phyloP scores from a whole-genome alignment of 2,329 filamentous ascomycete species.

The Ophiostoma perfectum region DNA sequence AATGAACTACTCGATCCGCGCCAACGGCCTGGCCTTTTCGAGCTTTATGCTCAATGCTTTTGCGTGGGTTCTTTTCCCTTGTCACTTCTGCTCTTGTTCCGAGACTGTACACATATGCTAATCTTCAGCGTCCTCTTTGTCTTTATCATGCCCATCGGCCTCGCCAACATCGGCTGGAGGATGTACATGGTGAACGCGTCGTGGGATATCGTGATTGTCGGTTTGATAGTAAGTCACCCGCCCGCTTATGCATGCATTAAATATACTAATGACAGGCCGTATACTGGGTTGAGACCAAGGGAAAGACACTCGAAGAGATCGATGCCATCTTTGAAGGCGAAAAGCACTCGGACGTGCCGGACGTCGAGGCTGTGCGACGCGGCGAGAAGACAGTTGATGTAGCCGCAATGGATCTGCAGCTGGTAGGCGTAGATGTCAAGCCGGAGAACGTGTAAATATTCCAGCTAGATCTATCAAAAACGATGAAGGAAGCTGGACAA shows the following conservation, averaged over 20 bases:
- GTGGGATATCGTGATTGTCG: slow-evolving; percentile 38
- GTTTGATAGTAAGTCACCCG: slow-evolving; percentile 35
- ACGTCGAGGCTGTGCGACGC: slow-evolving; percentile 29
- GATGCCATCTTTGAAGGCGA: slow-evolving; percentile 35
- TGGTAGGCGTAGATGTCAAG: too few relatives aligned
- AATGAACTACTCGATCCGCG: slow-evolving; percentile 45
- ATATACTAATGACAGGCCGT: slow-evolving; percentile 28
- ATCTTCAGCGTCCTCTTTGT: slow-evolving; percentile 21
- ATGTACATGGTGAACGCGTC: slow-evolving; percentile 45
- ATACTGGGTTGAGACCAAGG: slow-evolving; percentile 38
- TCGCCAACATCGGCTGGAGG: slow-evolving; percentile 41
- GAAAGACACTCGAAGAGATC: slow-evolving; percentile 37
- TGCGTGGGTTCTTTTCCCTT: slow-evolving; percentile 5
- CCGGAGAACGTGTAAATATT: not conserved
- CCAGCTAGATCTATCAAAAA: not conserved
- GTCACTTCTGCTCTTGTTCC: slow-evolving; percentile 12
- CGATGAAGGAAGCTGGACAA: not conserved
- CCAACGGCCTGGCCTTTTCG: slow-evolving; percentile 41
- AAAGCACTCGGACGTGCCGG: slow-evolving; percentile 32
- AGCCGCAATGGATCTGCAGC: slow-evolving; percentile 21
- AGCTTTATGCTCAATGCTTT: slow-evolving; percentile 24
- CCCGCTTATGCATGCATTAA: not conserved
- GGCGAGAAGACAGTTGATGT: slow-evolving; percentile 28
- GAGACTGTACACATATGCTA: not conserved
- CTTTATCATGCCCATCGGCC: slow-evolving; percentile 39